Base-by-base conservation (phyloP, 805 yeast genomes). In the Yarrowia porcina region DNA sequence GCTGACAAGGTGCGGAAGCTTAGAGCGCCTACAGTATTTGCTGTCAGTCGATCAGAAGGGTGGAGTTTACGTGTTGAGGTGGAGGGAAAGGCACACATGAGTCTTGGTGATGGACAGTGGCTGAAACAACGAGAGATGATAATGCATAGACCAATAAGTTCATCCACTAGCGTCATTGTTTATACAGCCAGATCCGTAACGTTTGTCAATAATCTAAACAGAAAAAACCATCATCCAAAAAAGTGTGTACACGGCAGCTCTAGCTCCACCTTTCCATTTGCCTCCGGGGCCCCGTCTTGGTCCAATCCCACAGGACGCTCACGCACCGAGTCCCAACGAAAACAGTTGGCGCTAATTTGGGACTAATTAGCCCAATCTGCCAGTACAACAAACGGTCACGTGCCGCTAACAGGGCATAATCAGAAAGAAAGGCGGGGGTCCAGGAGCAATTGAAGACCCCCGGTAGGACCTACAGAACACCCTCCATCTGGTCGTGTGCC, bases 1-100 rank as follows among this genome's bases (percentile, higher is more conserved):
- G 50, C 50, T 44, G 50, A 44, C 35, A 44, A 44, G 50, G 50
- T 44, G n/a, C 30, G 35, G 35, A 44, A 44, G 50, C 50, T 44
- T 44, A 42, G 32, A 10, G 23, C 23, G 4, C 7, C 50, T 44
- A 44, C 30, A 28, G 50, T 44, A 44, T 28, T 44, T 27, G 23
- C 50, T 27, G 50, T 44, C 50, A 44, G 23, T 15, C 50, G 32
- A 44, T 44, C 50, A 17, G 21, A 8, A 6, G 35, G 18, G n/a
- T n/a, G 9, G 50, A n/a, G 23, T 42, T 9, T 18, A 25, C 18
- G 32, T 42, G 32, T 13, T 32, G 8, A 42, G 49, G 49, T 42
- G 49, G 49, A 42, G 47, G 32, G 8, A 23, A 3, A n/a, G n/a
- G n/a, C n/a, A n/a, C 38, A 12, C 36, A n/a, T n/a, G 9, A 33